Base-by-base conservation (phyloP, 495 filamentous ascomycete genomes). In the Aspergillus taichungensis region DNA sequence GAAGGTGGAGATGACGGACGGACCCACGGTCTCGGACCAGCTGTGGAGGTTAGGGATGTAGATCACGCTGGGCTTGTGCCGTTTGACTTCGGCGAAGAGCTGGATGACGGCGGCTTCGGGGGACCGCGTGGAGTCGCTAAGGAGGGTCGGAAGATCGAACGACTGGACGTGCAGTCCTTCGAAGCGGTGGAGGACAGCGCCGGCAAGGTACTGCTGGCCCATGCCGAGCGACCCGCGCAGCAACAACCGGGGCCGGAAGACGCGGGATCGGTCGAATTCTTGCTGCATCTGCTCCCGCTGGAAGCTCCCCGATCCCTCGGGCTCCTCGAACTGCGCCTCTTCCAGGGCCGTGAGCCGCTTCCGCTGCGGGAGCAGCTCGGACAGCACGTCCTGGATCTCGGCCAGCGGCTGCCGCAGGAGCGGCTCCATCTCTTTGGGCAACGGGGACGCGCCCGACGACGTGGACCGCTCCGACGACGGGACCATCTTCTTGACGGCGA, bases 21-120 rank as follows among this genome's bases (percentile, higher is more conserved):
- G 72, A n/a, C 71, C 67, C 9, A 95, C 64, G 18, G 80, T 88
- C 7, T 72, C 63, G 53, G 84, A 88, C 94, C 94, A 98, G 30
- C 78, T 69, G 37, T 96, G 86, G 49, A 96, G 77, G 50, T 85
- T 81, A 0, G 94, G 92, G 38, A 98, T 84, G 67, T 85, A 97
- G 45, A 98, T 94, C 14, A 98, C 86, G 65, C 88, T 90, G 7
- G 94, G 92, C 63, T 94, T 96, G 53, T 95, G 88, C 34, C 90
- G 79, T 57, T 87, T 87, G 10, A 94, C 87, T 67, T 98, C 92
- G 0, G 83, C 75, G 59, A 98, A 98, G 1, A 91, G 72, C 53
- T 89, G 84, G 18, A 94, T 87, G 34, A 98, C 77, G 13, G 88
- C 82, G 51, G 89, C 82, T 69, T 97, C 92, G 3, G 86, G 73